phyloP scores from a whole-genome alignment of 805 yeast genomes.

The Candida maesae region DNA sequence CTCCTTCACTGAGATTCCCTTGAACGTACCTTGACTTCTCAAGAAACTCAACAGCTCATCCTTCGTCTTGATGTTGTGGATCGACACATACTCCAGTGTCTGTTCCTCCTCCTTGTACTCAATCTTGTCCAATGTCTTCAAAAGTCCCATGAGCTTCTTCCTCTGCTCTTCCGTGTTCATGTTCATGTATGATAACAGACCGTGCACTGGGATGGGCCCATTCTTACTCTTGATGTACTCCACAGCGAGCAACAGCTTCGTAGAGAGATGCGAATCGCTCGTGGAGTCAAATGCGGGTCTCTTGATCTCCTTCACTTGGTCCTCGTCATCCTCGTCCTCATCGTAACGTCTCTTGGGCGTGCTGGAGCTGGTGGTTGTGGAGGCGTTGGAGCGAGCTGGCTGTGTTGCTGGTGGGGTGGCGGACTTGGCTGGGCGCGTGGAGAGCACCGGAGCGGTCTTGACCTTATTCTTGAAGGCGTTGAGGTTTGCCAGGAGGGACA shows the following conservation, averaged over 20 bases:
- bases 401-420: constrained; percentile 27
- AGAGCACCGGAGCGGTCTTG: constrained; percentile 54
- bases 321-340: constrained; percentile 24
- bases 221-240: constrained; percentile 77
- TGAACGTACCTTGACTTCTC: constrained; percentile 78
- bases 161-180: constrained; percentile 45
- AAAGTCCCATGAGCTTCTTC: constrained; percentile 63
- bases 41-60: constrained; percentile 73
- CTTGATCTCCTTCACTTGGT: constrained; percentile 22
- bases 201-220: constrained; percentile 61
- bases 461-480: constrained; percentile 63
- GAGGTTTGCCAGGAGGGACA: constrained; percentile 46
- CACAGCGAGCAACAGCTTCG: constrained; percentile 86
- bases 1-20: constrained; percentile 73
- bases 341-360: constrained; percentile 12
- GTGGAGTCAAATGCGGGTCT: constrained; percentile 29
- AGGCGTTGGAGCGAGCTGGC: constrained; percentile 1
- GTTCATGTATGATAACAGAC: constrained; percentile 63
- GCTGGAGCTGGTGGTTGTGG: constrained; percentile 7
- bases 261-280: constrained; percentile 60
- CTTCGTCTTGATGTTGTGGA: constrained; percentile 80
- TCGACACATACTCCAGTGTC: constrained; percentile 81
- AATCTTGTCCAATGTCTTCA: constrained; percentile 75
- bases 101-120: constrained; percentile 56
- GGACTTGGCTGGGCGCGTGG: constrained; percentile 21